Base-by-base conservation (phyloP, 2,329 filamentous ascomycete species). In the Botryotinia globosa region DNA sequence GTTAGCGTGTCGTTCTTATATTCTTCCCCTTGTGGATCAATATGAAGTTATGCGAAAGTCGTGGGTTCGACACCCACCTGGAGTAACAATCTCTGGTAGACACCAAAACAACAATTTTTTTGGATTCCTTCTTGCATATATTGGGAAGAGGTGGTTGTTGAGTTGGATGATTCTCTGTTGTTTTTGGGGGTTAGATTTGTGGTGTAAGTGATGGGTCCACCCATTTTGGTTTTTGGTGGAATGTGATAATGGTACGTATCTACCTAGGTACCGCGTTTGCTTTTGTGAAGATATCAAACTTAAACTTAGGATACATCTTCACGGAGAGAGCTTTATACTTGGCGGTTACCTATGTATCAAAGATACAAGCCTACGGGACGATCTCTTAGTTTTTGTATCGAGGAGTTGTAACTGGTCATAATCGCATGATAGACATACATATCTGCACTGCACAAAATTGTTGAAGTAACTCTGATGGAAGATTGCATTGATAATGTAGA, bases 1-100 rank as follows among this genome's bases (percentile, higher is more conserved):
- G 78, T 79, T 79, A 79, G 78, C 78, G 78, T 79, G 78, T 79
- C 78, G 78, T 79, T 79, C 78, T 79, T 79, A 79, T 79, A 79
- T 76, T 75, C 48, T 76, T 74, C 74, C 72, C 77, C 74, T 29
- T 72, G 75, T 74, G 72, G 77, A 74, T 76, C 70, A 75, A 78
- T 79, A 79, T 79, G 77, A 69, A 76, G 77, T 77, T 59, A 78
- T 78, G 78, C 78, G 78, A 79, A 79, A 79, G 78, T 78, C 77
- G 77, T 77, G 76, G 76, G 77, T 78, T 78, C 77, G 76, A 78
- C 75, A 76, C 77, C 75, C 75, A 77, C 77, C 77, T 78, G 76
- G 76, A 78, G 73, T 79, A 78, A 42, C 66, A 61, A 69, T 61
- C 10, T 69, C 54, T 42, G 59, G 65, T 42, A 25, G 65, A 68